A percentile compares a stretch with the other conserved stretches of the same genome.
phyloP scores from a whole-genome alignment of 1,139 yeast species.

The Lodderomyces metapsilosis region DNA sequence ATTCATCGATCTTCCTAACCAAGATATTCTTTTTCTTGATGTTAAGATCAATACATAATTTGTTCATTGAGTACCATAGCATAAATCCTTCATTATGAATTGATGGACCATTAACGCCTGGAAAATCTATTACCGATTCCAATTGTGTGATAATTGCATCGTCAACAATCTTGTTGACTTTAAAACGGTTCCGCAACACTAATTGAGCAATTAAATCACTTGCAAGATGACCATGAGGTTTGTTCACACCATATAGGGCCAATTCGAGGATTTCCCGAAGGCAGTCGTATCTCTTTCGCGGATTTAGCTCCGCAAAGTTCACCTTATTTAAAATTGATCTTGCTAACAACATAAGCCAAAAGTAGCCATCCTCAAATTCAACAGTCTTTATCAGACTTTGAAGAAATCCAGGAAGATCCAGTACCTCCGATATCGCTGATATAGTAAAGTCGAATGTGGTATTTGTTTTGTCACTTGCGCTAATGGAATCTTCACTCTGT shows the following conservation, averaged over 20 bases:
- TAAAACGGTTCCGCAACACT: conserved; percentile 13
- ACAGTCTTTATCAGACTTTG: not conserved
- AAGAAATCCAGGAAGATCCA: not conserved
- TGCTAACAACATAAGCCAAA: not conserved
- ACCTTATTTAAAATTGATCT: not conserved
- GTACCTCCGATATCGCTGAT: not conserved
- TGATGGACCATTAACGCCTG: conserved; percentile 61
- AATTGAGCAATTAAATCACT: conserved; percentile 22
- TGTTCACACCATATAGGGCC: conserved; percentile 47
- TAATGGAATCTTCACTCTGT: not conserved
- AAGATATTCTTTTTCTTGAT: conserved; percentile 18
- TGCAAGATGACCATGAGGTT: conserved; percentile 13
- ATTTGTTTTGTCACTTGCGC: conserved; percentile 4
- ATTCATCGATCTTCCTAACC: conserved; percentile 33
- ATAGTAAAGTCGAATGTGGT: conserved; percentile 14
- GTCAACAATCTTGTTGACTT: conserved; percentile 26
- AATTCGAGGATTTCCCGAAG: conserved; percentile 31
- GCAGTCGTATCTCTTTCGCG: not conserved
- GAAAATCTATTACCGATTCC: conserved; percentile 48
- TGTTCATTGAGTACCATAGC: conserved; percentile 52
- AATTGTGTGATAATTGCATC: conserved; percentile 42
- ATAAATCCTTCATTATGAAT: conserved; percentile 46
- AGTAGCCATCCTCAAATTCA: not conserved
- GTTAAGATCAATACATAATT: conserved; percentile 33
- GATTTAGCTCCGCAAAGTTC: not conserved